Percentiles rank a stretch among this genome's conserved stretches.
These are phyloP conservation scores for Paracorniculantispora psalliotae DNA, from an alignment of 2,329 filamentous ascomycete species.

Conservation along the genomic window DNA sequence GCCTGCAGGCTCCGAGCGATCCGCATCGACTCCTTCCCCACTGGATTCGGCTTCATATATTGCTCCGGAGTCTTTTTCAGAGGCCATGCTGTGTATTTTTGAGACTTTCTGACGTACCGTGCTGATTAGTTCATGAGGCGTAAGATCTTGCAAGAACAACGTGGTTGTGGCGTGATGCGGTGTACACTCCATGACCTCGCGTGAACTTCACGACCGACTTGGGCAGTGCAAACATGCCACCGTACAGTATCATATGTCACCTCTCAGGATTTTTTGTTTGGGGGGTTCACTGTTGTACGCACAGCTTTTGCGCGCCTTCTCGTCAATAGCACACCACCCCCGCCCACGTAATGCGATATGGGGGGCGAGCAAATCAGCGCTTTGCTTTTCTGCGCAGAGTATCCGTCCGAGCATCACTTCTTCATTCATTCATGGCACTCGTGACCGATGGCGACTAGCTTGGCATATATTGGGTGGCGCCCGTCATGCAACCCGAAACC, in stretches of 20 bases:
- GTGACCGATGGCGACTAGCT: constrained; percentile 9
- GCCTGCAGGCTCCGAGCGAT: constrained; percentile 5
- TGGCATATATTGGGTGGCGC: constrained; percentile 8
- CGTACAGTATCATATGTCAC: not conserved
- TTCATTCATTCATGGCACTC: constrained; percentile 3
- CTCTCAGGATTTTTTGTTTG: not conserved
- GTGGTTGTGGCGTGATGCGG: no score
- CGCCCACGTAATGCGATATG: not conserved
- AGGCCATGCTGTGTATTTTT: no score
- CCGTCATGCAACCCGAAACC: constrained; percentile 3
- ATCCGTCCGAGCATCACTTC: constrained; percentile 1
- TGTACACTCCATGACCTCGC: no score
- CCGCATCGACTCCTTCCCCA: constrained; percentile 3
- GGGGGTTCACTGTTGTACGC: not conserved
- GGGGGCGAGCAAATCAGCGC: not conserved
- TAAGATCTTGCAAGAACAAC: no score
- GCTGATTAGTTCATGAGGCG: no score
- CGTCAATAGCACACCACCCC: not conserved
- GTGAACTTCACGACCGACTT: no score
- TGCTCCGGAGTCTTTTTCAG: no score
- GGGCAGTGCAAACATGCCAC: no score
- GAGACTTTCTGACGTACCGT: no score
- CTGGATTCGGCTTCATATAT: not conserved
- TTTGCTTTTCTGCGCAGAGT: no score
- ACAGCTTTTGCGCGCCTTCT: constrained; percentile 4